Base-by-base conservation (phyloP, 2,329 filamentous ascomycete genomes). In the Venturiaceae sp. region DNA sequence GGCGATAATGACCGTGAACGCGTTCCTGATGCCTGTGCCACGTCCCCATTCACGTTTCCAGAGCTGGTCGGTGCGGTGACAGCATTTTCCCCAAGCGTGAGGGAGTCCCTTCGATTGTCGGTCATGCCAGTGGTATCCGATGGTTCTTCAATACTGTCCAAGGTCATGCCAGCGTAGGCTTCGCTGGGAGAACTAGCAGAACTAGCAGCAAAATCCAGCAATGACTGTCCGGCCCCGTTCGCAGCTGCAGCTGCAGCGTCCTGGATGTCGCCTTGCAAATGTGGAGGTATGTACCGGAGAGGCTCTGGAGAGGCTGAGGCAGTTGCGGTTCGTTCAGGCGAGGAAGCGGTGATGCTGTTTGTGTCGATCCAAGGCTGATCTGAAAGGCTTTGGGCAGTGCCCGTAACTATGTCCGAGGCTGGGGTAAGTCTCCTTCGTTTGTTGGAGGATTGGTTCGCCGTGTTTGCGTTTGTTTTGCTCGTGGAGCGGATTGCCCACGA, bases 201-300 rank as follows among this genome's bases (percentile, higher is more conserved):
- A 58, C 68, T 69, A 60, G 63, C 66, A 28, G 70, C 41, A 67
- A n/a, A n/a, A n/a, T n/a, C n/a, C n/a, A n/a, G n/a, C n/a, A n/a
- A n/a, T n/a, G n/a, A 14, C 41, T 11, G 36, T 11, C 54, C 14
- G n/a, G n/a, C n/a, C 50, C n/a, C 28, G 13, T n/a, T 36, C 33
- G 16, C 33, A 23, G 57, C 23, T 28, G 62, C 59, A 69, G 37
- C 71, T 67, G 57, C 79, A 73, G 67, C 30, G 13, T 53, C 50
- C 30, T 9, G 21, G 13, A 53, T 26, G 5, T 80, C 78, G 68
- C 77, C 74, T 67, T 80, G 79, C 59, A 83, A 71, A 68, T 83
- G 80, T 57, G 80, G 76, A 61, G 80, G 80, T 58, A 83, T 73
- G 67, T 77, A 81, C 60, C 77, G 74, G 46, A 75, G 72, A 58